These are phyloP conservation scores for Sporothrix mexicana DNA, from an alignment of 2,329 filamentous ascomycete genomes.

Conservation along the genomic window DNA sequence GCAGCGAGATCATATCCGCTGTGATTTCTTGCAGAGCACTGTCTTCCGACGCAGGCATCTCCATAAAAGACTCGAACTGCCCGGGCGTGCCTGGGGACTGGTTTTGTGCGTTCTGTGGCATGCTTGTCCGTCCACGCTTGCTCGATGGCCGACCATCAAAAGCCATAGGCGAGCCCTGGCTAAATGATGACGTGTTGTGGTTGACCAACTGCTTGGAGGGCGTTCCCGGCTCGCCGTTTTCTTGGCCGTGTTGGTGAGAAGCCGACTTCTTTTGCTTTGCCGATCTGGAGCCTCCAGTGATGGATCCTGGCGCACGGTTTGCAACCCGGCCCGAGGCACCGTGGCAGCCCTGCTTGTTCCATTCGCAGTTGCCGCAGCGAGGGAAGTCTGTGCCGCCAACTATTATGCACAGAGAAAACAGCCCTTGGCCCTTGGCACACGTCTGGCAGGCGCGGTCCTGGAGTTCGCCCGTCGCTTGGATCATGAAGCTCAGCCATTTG, in stretches of 20 bases:
- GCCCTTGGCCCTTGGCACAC: conserved; percentile 52
- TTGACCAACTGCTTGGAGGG: conserved; percentile 5
- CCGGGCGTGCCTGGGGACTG: conserved; percentile 11
- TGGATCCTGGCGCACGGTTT: neutral
- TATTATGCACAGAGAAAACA: conserved; percentile 54
- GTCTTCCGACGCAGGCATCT: neutral
- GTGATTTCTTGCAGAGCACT: conserved; percentile 51
- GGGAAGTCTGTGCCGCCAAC: conserved; percentile 51
- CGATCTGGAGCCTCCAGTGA: neutral
- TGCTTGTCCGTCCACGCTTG: conserved; percentile 15
- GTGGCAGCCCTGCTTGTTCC: conserved; percentile 49
- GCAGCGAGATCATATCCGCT: conserved; percentile 52
- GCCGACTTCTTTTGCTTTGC: conserved; percentile 5
- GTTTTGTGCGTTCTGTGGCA: neutral
- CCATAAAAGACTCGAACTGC: conserved; percentile 12
- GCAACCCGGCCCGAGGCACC: conserved; percentile 32
- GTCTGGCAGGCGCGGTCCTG: conserved; percentile 50
- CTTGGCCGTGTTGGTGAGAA: neutral
- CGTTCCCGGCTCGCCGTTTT: neutral
- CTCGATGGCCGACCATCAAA: neutral
- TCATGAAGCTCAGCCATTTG: conserved; percentile 57
- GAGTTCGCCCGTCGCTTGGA: conserved; percentile 55
- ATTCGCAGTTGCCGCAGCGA: conserved; percentile 59
- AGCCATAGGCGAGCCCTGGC: conserved; percentile 1
- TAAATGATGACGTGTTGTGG: no score